Evolutionary conservation across 2,329 filamentous ascomycete genomes (phyloP).

Genomic region (Ascochyta lentis): DNA sequence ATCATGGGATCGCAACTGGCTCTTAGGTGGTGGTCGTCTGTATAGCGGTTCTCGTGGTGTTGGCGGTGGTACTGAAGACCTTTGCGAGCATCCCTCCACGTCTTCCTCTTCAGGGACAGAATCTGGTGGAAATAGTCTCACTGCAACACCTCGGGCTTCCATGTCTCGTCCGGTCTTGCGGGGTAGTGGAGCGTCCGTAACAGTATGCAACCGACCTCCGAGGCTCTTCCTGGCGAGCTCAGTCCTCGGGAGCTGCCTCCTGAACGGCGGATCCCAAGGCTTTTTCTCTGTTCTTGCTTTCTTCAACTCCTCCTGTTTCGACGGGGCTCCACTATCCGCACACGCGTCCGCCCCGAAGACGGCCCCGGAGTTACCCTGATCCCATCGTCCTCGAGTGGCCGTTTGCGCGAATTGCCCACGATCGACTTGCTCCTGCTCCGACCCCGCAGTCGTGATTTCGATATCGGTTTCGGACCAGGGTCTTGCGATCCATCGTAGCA

Average conservation of each 20-base stretch:
- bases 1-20: neutral
- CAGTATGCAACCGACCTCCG: constrained; percentile 3
- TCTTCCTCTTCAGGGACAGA: neutral
- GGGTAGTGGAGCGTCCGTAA: constrained; percentile 4
- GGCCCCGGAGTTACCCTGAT: neutral
- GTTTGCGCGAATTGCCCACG: neutral
- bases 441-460: neutral
- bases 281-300: constrained; percentile 18
- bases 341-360: constrained; percentile 13
- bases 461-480: neutral
- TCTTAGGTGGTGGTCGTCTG: neutral
- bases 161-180: constrained; percentile 8
- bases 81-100: neutral
- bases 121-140: constrained; percentile 9
- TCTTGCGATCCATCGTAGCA: constrained; percentile 17
- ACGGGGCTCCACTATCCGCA: constrained; percentile 17
- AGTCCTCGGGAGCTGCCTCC: constrained; percentile 4
- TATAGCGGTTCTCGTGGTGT: neutral
- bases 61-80: neutral
- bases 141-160: constrained; percentile 6
- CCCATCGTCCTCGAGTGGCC: neutral
- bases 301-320: neutral
- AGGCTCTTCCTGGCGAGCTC: neutral
- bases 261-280: constrained; percentile 40
- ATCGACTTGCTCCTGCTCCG: constrained; percentile 2